Evolutionary conservation across 768 basidiomycete species (phyloP).

Genomic region (Pleurotus tuber-regium): DNA sequence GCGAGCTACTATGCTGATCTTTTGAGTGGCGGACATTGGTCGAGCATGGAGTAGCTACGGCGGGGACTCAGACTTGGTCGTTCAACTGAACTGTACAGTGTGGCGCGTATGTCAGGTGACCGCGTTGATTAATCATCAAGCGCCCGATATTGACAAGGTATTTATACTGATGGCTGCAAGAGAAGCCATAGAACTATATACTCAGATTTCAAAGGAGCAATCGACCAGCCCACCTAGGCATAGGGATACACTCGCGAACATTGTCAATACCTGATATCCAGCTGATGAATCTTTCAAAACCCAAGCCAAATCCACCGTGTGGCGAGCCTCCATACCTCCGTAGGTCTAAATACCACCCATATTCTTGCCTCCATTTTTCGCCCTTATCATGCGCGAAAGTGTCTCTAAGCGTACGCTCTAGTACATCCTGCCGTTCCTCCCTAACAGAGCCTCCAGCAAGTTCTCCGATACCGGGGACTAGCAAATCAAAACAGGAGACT

Average conservation of each 20-base stretch:
- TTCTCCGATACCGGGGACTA: constrained; percentile 87
- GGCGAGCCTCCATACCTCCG: constrained; percentile 83
- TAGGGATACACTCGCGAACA: constrained; percentile 88
- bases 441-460: constrained; percentile 90
- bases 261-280: constrained; percentile 89
- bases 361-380: constrained; percentile 35
- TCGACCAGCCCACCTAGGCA: constrained; percentile 91
- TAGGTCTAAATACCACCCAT: constrained; percentile 80
- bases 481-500: constrained; percentile 94
- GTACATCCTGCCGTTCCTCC: constrained; percentile 62
- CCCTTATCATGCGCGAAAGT: constrained; percentile 21
- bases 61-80: too few relatives aligned
- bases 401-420: constrained; percentile 49
- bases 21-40: too few relatives aligned
- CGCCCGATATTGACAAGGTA: background rate
- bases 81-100: too few relatives aligned
- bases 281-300: constrained; percentile 86
- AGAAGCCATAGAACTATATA: too few relatives aligned
- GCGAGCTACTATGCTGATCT: constrained; percentile 71
- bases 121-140: background rate
- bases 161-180: too few relatives aligned
- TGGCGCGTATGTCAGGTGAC: constrained; percentile 3
- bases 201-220: too few relatives aligned
- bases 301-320: constrained; percentile 95
- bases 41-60: too few relatives aligned